Conservation (phyloP, 257 asterid genomes). For the Nicotiana knightiana region DNA sequence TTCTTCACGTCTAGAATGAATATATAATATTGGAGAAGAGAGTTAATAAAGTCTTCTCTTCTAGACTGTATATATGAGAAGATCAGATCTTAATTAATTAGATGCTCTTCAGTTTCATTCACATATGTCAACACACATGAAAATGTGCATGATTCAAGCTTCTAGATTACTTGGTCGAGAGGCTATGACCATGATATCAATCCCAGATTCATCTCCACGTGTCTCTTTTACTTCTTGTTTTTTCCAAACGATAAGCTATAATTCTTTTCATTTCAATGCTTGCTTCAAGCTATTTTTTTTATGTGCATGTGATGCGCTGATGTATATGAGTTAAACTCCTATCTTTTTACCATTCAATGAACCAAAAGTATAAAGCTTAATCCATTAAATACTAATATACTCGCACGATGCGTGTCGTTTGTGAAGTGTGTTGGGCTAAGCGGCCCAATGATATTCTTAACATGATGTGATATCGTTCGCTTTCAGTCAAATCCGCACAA, state of each 20-base stretch:
- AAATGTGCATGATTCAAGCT: neutral
- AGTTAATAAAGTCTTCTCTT: neutral
- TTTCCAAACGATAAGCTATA: neutral
- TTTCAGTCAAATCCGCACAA: too few species aligned
- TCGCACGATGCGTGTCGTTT: too few species aligned
- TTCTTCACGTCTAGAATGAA: neutral
- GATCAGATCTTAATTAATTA: neutral
- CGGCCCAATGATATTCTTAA: too few species aligned
- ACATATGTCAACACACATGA: neutral
- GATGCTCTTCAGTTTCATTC: neutral
- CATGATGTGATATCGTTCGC: too few species aligned
- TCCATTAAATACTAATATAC: too few species aligned
- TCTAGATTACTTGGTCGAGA: neutral
- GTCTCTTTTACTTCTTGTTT: neutral
- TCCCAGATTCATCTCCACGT: neutral
- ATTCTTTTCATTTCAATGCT: too few species aligned
- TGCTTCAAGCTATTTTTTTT: too few species aligned
- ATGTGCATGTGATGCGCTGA: too few species aligned
- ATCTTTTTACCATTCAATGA: too few species aligned
- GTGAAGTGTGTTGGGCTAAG: too few species aligned
- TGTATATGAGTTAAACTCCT: too few species aligned
- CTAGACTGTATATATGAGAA: neutral
- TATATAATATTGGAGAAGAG: neutral
- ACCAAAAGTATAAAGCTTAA: too few species aligned
- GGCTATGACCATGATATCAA: neutral